Evolutionary conservation across 2,329 filamentous ascomycete species (phyloP).

Genomic region (Hypoxylon sp.): DNA sequence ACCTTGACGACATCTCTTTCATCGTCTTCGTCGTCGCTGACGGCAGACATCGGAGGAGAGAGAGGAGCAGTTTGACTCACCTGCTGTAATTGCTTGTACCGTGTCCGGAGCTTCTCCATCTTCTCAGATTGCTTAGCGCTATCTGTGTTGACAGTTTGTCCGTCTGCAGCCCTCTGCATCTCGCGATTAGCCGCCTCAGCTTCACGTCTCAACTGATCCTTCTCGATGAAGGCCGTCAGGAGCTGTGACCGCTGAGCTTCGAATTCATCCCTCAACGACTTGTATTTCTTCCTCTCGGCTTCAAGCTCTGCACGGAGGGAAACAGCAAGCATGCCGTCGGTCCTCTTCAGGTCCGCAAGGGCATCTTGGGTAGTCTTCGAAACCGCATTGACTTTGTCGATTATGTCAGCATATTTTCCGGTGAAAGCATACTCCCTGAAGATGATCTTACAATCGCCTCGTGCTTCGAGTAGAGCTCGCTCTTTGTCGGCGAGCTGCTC

Average conservation of each 20-base stretch:
- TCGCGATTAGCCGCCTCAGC: conserved; percentile 63
- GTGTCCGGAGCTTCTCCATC: conserved; percentile 70
- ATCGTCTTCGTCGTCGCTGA: conserved; percentile 37
- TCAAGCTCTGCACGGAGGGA: conserved; percentile 73
- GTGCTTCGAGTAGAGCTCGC: conserved; percentile 68
- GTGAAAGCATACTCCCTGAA: conserved; percentile 44
- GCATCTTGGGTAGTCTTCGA: conserved; percentile 69
- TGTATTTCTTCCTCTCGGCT: conserved; percentile 66
- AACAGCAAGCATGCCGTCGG: conserved; percentile 71
- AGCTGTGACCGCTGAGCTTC: conserved; percentile 73
- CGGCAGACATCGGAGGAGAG: conserved; percentile 21
- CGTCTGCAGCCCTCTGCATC: conserved; percentile 57
- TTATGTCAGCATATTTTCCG: conserved; percentile 49
- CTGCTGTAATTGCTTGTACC: conserved; percentile 71
- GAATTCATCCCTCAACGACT: conserved; percentile 65
- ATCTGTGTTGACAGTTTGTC: conserved; percentile 53
- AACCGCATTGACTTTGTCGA: conserved; percentile 64
- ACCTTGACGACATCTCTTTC: conserved; percentile 40
- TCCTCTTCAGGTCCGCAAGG: conserved; percentile 71
- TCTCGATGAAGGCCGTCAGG: conserved; percentile 71
- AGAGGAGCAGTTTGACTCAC: conserved; percentile 60
- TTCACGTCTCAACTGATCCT: conserved; percentile 72
- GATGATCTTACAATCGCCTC: conserved; percentile 65
- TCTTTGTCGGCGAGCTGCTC: conserved; percentile 66
- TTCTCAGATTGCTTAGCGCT: conserved; percentile 63